phyloP scores from a whole-genome alignment of 257 asterid genomes.

The Primulina eburnea region DNA sequence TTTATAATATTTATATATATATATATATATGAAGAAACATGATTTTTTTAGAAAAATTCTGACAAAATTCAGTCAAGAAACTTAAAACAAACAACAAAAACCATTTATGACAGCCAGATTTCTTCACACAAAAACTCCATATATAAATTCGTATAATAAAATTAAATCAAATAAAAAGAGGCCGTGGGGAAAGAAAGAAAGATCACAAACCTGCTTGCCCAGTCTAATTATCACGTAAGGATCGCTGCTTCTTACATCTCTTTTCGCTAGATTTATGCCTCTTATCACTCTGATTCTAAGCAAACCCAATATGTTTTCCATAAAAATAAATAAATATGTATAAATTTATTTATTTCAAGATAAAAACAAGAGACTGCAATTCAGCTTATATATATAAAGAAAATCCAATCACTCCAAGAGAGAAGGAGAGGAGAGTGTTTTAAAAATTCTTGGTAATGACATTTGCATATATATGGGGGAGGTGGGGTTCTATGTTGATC shows the following conservation, averaged over 20 bases:
- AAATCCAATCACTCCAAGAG: background rate
- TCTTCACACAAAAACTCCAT: background rate
- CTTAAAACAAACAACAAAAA: background rate
- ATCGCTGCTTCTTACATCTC: conserved; percentile 44
- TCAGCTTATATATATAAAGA: background rate
- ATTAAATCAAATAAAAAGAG: background rate
- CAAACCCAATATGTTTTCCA: conserved; percentile 41
- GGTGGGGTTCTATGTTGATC: background rate
- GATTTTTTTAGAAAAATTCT: too few species aligned
- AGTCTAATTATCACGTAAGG: conserved; percentile 47
- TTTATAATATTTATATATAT: too few species aligned
- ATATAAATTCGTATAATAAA: background rate
- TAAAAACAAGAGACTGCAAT: background rate
- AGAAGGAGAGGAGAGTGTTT: background rate
- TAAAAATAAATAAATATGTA: background rate
- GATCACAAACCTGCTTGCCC: conserved; percentile 52
- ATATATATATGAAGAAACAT: too few species aligned
- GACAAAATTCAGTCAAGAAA: background rate
- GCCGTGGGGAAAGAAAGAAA: too few species aligned
- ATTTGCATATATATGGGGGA: too few species aligned
- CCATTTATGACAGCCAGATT: background rate
- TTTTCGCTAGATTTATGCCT: conserved; percentile 37
- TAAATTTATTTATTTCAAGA: too few species aligned
- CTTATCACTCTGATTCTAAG: conserved; percentile 32
- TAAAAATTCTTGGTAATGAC: background rate